phyloP scores from a whole-genome alignment of 257 asterid genomes.

The Echium plantagineum region DNA sequence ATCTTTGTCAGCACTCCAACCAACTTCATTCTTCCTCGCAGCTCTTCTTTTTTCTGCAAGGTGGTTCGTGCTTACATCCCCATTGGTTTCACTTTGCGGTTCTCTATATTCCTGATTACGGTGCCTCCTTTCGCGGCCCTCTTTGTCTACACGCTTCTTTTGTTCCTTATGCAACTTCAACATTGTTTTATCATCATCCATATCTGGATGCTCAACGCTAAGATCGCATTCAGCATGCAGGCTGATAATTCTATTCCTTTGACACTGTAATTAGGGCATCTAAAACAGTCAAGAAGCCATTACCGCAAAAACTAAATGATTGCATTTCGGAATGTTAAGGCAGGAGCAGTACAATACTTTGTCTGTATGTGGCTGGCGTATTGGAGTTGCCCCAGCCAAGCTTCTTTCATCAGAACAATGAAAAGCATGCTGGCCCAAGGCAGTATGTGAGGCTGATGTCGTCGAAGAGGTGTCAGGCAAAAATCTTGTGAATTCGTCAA shows the following conservation, averaged over 20 bases:
- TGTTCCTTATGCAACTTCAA: conserved; percentile 68
- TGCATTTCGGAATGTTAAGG: no score
- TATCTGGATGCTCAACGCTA: conserved; percentile 75
- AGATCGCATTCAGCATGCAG: conserved; percentile 61
- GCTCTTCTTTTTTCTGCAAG: conserved; percentile 64
- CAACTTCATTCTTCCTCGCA: conserved; percentile 53
- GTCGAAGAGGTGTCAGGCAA: conserved; percentile 52
- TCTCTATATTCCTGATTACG: conserved; percentile 67
- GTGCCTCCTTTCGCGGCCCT: conserved; percentile 57
- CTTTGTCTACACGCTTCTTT: conserved; percentile 67
- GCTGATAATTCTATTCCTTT: conserved; percentile 50
- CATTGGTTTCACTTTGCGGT: conserved; percentile 51
- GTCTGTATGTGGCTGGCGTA: conserved; percentile 48
- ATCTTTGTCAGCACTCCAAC: conserved; percentile 63
- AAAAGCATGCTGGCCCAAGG: conserved; percentile 36
- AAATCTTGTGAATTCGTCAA: conserved; percentile 62
- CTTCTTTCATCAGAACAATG: conserved; percentile 53
- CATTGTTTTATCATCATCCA: conserved; percentile 64
- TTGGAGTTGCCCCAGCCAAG: conserved; percentile 42
- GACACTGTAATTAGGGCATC: conserved; percentile 48
- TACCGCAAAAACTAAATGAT: no score
- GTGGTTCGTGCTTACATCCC: conserved; percentile 51
- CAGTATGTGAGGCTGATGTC: conserved; percentile 34
- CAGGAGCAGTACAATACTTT: no score
- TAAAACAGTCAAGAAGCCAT: no score